Base-by-base conservation (phyloP, 441 rosid genomes). In the Viola pubescens region DNA sequence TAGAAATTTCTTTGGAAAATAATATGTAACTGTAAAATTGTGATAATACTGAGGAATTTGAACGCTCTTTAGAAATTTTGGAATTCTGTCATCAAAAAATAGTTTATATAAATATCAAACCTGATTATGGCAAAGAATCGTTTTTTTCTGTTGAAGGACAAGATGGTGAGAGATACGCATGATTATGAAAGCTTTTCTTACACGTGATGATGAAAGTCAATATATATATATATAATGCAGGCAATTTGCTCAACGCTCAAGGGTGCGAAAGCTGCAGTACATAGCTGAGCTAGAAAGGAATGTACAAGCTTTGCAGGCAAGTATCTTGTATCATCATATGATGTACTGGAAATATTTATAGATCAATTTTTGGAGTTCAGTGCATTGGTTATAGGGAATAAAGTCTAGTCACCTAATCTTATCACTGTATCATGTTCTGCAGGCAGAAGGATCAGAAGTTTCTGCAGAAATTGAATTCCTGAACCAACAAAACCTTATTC, bases 201-300 rank as follows among this genome's bases (percentile, higher is more conserved):
- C 54, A 4, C 14, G 19, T 38, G 48, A 47, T 48, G 3, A 9
- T 48, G 34, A 26, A 54, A 48, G 43, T 48, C 57, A 60, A 47
- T 7, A n/a, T 47, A 45, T 7, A n/a, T 47, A 45, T 66, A 42
- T 68, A 58, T 57, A 37, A 12, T 81, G 74, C 74, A 95, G 99
- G 86, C 99, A 95, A 90, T 95, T 91, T 48, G 99, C 99, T 67
- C 99, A 95, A 64, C 90, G 99, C 37, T 95, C 99, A 54, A 74
- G 99, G 64, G 98, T 91, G 45, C 89, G 99, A 14, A 95, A 95
- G 73, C 98, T 95, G 66, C 99, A 95, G 78, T 91, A 91, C 81
- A 91, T 95, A 73, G 92, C 98, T 76, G 99, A 95, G 80, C 76
- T 91, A 74, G 99, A 95, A 82, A 84, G 94, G 63, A 91, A 83